These are phyloP conservation scores for Termitomyces sp. DNA, from an alignment of 768 basidiomycete genomes.

Conservation along the genomic window DNA sequence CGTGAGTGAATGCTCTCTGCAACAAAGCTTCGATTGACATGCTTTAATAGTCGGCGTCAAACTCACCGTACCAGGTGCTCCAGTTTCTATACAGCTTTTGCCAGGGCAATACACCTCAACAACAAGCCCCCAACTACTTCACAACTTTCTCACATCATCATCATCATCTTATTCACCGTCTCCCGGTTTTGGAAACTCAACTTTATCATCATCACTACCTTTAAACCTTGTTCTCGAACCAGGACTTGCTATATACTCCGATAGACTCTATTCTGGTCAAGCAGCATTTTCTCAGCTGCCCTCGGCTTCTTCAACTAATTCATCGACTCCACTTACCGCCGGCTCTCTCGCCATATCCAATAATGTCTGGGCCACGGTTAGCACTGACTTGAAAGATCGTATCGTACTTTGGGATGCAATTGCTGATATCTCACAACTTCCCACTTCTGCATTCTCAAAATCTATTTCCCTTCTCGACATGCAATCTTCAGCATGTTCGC, in stretches of 20 bases:
- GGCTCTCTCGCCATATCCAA: slow-evolving; percentile 64
- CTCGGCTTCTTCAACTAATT: slow-evolving; percentile 37
- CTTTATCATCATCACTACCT: slow-evolving; percentile 52
- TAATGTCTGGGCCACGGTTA: slow-evolving; percentile 64
- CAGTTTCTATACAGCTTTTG: slow-evolving; percentile 55
- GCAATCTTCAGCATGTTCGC: slow-evolving; percentile 70
- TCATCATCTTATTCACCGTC: slow-evolving; percentile 54
- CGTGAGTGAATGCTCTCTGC: slow-evolving; percentile 28
- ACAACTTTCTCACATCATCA: slow-evolving; percentile 59
- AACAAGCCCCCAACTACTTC: slow-evolving; percentile 69
- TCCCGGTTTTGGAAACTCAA: slow-evolving; percentile 57
- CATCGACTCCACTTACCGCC: slow-evolving; percentile 44
- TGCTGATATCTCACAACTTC: slow-evolving; percentile 69
- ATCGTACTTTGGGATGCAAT: slow-evolving; percentile 76
- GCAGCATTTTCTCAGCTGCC: slow-evolving; percentile 56
- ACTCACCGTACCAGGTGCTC: slow-evolving; percentile 47
- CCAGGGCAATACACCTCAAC: slow-evolving; percentile 73
- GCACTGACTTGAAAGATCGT: slow-evolving; percentile 47
- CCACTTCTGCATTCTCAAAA: slow-evolving; percentile 33
- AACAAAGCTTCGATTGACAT: not conserved
- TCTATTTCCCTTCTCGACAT: slow-evolving; percentile 63
- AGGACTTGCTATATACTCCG: slow-evolving; percentile 62
- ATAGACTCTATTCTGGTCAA: slow-evolving; percentile 60
- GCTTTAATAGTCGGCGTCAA: slow-evolving; percentile 57
- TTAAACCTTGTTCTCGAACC: slow-evolving; percentile 61